These are phyloP conservation scores for Pleoardoris graminearum DNA, from an alignment of 2,329 filamentous ascomycete species.

Conservation along the genomic window DNA sequence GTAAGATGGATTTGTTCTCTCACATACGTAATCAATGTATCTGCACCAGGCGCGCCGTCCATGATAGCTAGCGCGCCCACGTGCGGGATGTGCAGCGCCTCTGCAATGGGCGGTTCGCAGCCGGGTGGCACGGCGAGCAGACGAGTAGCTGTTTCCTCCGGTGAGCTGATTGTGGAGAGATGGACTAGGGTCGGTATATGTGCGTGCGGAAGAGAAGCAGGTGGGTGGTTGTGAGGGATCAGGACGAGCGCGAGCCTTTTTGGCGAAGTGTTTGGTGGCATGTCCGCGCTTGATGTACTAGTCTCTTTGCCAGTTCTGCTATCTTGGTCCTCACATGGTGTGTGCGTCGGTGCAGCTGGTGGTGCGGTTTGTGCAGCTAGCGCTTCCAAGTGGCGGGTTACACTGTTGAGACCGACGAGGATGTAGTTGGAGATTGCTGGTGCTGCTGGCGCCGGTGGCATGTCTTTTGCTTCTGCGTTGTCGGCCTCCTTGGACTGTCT, in stretches of 20 bases:
- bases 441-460: constrained; percentile 45
- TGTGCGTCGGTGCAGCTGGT: constrained; percentile 7
- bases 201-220: constrained; percentile 37
- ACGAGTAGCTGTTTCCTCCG: constrained; percentile 30
- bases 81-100: constrained; percentile 63
- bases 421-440: constrained; percentile 57
- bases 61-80: constrained; percentile 67
- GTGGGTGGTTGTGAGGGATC: constrained; percentile 39
- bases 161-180: constrained; percentile 20
- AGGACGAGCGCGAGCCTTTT: constrained; percentile 30
- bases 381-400: constrained; percentile 62
- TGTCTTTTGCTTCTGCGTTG: constrained; percentile 1
- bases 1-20: constrained; percentile 57
- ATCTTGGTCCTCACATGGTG: background rate
- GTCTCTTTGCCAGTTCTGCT: background rate
- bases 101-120: constrained; percentile 61
- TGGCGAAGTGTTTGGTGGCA: background rate
- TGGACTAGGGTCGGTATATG: constrained; percentile 41
- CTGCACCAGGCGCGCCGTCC: constrained; percentile 60
- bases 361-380: constrained; percentile 36
- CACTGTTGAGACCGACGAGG: constrained; percentile 66
- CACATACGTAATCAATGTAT: constrained; percentile 61
- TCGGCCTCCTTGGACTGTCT: constrained; percentile 33
- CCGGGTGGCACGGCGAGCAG: constrained; percentile 66
- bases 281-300: background rate